Base-by-base conservation (phyloP, 495 filamentous ascomycete genomes). In the Endocarpon pusillum region DNA sequence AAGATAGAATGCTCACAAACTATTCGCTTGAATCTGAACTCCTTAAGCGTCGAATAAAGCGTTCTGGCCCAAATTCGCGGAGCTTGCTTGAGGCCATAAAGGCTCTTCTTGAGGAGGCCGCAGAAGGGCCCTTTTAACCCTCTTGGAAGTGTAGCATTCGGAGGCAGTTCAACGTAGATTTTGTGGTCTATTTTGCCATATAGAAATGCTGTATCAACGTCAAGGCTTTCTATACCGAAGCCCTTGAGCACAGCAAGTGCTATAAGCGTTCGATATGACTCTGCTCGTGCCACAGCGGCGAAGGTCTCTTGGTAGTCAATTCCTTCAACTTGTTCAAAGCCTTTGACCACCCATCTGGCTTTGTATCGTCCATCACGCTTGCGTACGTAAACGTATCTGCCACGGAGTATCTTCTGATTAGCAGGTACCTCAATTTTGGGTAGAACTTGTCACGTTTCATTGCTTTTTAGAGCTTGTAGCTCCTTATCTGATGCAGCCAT, bases 71-170 rank as follows among this genome's bases (percentile, higher is more conserved):
- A 62, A 24, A 51, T 41, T 1, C 46, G 36, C 23, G 51, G 53
- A 9, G 52, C 45, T 42, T 64, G 44, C 33, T 62, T 64, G 2
- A 63, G 44, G 7, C 55, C 46, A 33, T 64, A 64, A 8, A 64
- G 36, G 9, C 51, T 56, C 35, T 45, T 52, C 19, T 35, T 46
- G 19, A 57, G 41, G 19, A 41, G n/a, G n/a, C n/a, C n/a, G n/a
- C n/a, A n/a, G n/a, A n/a, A 37, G 25, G 37, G 51, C 28, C 47
- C 47, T 19, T 42, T 42, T 15, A n/a, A n/a, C n/a, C 28, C 32
- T 32, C 33, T 38, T 23, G 35, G 29, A n/a, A 47, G 33, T 16
- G 30, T 41, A 12, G 38, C 46, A 21, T 46, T 40, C 4, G 33
- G 14, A 30, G 46, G 48, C 26, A 42, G 43, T 38, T 51, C 25